A percentile compares a stretch with the other conserved stretches of the same genome.
Conservation (phyloP, 805 yeast genomes). For the Teunomyces tritomae region DNA sequence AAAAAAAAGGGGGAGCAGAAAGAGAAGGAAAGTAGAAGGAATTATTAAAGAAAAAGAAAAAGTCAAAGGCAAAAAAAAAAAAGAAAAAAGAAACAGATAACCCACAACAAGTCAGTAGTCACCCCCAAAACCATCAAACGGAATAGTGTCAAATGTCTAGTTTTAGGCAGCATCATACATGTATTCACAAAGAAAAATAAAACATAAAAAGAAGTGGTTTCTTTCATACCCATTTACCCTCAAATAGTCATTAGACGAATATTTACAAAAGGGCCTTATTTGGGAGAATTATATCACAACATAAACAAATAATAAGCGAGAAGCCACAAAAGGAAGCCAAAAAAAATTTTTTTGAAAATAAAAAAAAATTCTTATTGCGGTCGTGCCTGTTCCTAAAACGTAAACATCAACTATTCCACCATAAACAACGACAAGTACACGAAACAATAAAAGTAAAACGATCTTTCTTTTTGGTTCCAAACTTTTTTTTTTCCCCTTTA, state of each 20-base stretch:
- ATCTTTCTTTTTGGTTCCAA: neutral
- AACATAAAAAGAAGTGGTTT: neutral
- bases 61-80: too few relatives aligned
- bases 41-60: neutral
- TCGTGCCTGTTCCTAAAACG: slow-evolving; percentile 5
- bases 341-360: neutral
- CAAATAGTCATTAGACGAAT: neutral
- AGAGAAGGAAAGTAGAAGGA: neutral
- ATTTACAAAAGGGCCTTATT: slow-evolving; percentile 3
- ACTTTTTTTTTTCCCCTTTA: neutral
- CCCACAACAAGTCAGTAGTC: too few relatives aligned
- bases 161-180: too few relatives aligned
- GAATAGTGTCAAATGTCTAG: too few relatives aligned
- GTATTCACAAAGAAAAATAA: too few relatives aligned
- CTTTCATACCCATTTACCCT: neutral
- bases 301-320: slow-evolving; percentile 2
- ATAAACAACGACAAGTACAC: slow-evolving; percentile 5
- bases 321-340: neutral
- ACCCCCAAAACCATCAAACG: too few relatives aligned
- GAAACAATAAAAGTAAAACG: neutral
- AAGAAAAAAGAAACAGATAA: neutral
- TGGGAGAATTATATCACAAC: neutral
- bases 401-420: slow-evolving; percentile 8
- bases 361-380: neutral
- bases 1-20: neutral